Conservation (phyloP, 139 green algal species). For the Auxenochlorella protothecoides region DNA sequence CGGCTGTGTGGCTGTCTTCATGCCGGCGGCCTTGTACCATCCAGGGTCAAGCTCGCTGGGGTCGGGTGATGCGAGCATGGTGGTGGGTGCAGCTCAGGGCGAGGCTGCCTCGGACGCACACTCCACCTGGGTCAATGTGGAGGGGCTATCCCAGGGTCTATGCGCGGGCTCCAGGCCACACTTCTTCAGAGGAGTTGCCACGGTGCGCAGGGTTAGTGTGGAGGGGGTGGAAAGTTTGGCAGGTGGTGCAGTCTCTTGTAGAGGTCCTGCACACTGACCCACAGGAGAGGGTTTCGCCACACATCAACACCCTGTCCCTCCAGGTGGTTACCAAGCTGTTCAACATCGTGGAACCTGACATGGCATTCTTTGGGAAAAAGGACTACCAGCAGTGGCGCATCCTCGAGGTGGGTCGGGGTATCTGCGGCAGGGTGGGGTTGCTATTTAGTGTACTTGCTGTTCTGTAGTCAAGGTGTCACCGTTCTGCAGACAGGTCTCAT, state of each 20-base stretch:
- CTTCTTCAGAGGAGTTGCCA: conserved; percentile 96
- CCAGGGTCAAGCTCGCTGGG: background rate
- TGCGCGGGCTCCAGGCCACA: conserved; percentile 75
- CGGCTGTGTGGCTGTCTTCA: conserved; percentile 68
- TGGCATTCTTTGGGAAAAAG: conserved; percentile 91
- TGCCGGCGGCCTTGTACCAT: conserved; percentile 21
- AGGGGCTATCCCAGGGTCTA: conserved; percentile 70
- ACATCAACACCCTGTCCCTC: background rate
- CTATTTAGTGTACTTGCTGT: too few relatives aligned
- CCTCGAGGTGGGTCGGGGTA: conserved; percentile 32
- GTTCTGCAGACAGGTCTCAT: background rate
- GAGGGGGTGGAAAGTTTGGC: background rate
- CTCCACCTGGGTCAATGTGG: conserved; percentile 70
- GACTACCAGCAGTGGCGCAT: conserved; percentile 96
- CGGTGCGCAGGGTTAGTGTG: conserved; percentile 33
- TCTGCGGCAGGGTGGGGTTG: background rate
- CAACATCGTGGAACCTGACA: conserved; percentile 90
- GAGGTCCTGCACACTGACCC: too few relatives aligned
- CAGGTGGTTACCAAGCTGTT: conserved; percentile 91
- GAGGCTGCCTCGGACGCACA: conserved; percentile 39
- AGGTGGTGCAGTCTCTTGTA: background rate
- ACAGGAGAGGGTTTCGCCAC: too few relatives aligned
- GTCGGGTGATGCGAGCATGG: conserved; percentile 30
- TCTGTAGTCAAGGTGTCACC: too few relatives aligned
- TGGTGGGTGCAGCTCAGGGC: conserved; percentile 32